Conservation (phyloP, 345 rosid species). For the Eucalyptus pauciflora region DNA sequence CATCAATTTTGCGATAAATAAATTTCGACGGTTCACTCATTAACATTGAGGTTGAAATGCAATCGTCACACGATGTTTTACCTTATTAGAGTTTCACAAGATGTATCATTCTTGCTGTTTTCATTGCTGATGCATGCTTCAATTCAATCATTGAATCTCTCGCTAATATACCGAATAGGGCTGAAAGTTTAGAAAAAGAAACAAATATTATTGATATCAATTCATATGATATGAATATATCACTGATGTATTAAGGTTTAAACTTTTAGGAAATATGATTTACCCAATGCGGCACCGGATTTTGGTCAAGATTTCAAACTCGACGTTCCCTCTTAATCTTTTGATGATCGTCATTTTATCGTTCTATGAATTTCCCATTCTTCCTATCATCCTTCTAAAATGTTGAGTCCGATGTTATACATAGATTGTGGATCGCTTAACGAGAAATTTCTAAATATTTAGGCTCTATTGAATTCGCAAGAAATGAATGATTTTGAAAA, state of each 20-base stretch:
- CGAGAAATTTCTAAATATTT: neutral
- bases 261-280: neutral
- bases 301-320: neutral
- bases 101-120: neutral
- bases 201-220: neutral
- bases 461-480: fast-evolving
- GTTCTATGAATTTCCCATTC: neutral
- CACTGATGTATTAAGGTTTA: neutral
- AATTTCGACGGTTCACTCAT: neutral
- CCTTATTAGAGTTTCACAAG: neutral
- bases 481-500: neutral
- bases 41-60: neutral
- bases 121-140: neutral
- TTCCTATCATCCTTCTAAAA: neutral
- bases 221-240: neutral
- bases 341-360: neutral
- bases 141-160: neutral
- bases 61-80: fast-evolving
- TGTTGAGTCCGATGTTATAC: neutral
- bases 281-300: neutral
- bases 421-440: fast-evolving
- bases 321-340: neutral
- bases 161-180: neutral
- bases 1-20: no score
- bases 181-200: neutral